Base-by-base conservation (phyloP, 805 yeast species). In the Metschnikowia gelsemii region DNA sequence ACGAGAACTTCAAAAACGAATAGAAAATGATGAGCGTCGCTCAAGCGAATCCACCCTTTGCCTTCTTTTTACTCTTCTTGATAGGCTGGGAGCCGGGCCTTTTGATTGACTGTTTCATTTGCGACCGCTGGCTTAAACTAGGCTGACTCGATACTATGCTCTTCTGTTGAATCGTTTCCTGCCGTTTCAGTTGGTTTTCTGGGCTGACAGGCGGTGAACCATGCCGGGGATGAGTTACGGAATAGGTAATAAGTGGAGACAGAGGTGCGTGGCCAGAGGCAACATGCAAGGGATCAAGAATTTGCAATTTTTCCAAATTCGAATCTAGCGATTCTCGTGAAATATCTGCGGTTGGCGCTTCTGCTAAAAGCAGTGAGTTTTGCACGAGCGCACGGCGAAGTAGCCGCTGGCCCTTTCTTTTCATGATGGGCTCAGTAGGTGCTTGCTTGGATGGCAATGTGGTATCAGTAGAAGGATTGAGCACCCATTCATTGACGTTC, bases 31-130 rank as follows among this genome's bases (percentile, higher is more conserved):
- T 4, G 12, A 22, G 18, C n/a, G n/a, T n/a, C n/a, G 17, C 16
- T 24, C 32, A 40, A 5, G 32, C 73, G 57, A 77, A 76, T 3
- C 81, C 81, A 12, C 78, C 70, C 42, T 69, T 66, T 48, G 65
- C 70, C 54, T 70, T 73, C 62, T 70, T 74, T 51, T 44, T 42
- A 18, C 62, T 67, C 21, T 28, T 23, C n/a, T 13, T 28, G 18
- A 31, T 8, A 7, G 39, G 33, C 32, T 40, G 43, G 9, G 40
- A 25, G 3, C 40, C 40, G 12, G 44, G 44, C 20, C 44, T 7
- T 30, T 40, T 40, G 36, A 40, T 25, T 6, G 44, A 35, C 19
- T 33, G 44, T 19, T 38, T 33, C 22, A 31, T n/a, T 19, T 37
- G 40, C 4, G 32, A 27, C 22, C 5, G 20, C 26, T 24, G 38